Evolutionary conservation across 352 stramenopile species (phyloP), one percentile per base, ranked within the genome.

Genomic region (Pythium brassicae): DNA sequence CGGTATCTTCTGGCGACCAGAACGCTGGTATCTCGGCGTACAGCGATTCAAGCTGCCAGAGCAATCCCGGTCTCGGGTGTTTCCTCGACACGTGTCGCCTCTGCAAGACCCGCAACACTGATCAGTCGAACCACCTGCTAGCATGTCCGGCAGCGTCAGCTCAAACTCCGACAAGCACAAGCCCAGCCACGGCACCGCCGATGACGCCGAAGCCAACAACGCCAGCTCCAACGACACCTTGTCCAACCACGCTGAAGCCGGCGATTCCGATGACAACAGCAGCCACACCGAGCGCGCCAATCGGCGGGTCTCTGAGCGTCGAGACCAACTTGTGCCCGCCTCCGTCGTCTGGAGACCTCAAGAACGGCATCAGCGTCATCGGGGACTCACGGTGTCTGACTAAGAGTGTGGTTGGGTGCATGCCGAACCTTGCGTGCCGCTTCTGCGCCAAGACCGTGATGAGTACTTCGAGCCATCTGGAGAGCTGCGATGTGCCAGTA

Each of bases 391-490:
- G 26, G 29, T 29, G 51, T 49, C 52, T 71, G 60, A 71, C 45
- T n/a, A 59, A 43, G 53, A 12, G 63, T 5, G 52, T 74, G 8
- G 53, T 56, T 12, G 67, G 66, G 42, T 74, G 69, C 25, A 50
- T 39, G 2, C 25, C 50, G 37, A 23, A 20, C 7, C 34, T 32
- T 11, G 26, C 22, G 8, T 69, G 66, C 43, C 66, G 66, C 47
- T 71, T 49, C 48, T 73, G 62, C 53, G 26, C 39, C 37, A 56
- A 23, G 37, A 62, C 59, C 23, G n/a, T 68, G 10, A 34, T 34
- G 15, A 40, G 61, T 5, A 72, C 58, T n/a, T 59, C 56, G 12
- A 7, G 35, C 4, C 52, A 68, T 12, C 52, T 71, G 2, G 20
- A 58, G 17, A 44, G 39, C 20, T 71, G 64, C 53, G 46, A 40